Base-by-base conservation (phyloP, 805 yeast species). In the Zygosaccharomyces siamensis region DNA sequence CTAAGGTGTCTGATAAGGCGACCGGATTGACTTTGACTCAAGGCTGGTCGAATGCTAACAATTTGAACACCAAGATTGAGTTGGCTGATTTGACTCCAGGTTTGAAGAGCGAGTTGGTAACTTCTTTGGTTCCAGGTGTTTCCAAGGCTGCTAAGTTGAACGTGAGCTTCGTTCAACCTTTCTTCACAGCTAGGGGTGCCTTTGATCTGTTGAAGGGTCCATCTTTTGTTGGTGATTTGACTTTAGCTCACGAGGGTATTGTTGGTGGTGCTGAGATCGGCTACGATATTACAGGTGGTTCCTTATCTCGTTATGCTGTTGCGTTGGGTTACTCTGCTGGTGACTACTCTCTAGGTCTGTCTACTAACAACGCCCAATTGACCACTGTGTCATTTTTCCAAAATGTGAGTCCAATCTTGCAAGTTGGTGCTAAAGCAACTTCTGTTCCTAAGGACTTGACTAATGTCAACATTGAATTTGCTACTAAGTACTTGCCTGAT, bases 341-440 rank as follows among this genome's bases (percentile, higher is more conserved):
- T 59, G 78, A 82, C 64, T 92, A 89, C 82, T 78, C 95, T 54
- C 80, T 89, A 53, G 67, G 67, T 35, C 59, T 72, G 35, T 87
- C 96, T 56, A 81, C 89, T 59, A 80, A 84, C 77, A 87, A 89
- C 80, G 79, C 90, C 69, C 81, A 89, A 53, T 83, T 89, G 63
- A 87, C 86, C 79, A 78, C 95, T 54, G 97, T 97, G 62, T 92
- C 96, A 62, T 89, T 90, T 83, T 93, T 83, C 89, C 97, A 93
- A 84, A 86, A 81, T 74, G 95, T 93, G 56, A 81, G 89, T 63
- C 87, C 95, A 59, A 73, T 76, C 62, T 88, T 92, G 62, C 97
- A 93, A 81, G 96, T 89, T 64, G 99, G 97, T 77, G 96, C 97
- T 67, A 90, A 87, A 80, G 96, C 97, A 65, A 83, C 93, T 59